phyloP scores from a whole-genome alignment of 2,329 filamentous ascomycete genomes.

The Huntiella moniliformis region DNA sequence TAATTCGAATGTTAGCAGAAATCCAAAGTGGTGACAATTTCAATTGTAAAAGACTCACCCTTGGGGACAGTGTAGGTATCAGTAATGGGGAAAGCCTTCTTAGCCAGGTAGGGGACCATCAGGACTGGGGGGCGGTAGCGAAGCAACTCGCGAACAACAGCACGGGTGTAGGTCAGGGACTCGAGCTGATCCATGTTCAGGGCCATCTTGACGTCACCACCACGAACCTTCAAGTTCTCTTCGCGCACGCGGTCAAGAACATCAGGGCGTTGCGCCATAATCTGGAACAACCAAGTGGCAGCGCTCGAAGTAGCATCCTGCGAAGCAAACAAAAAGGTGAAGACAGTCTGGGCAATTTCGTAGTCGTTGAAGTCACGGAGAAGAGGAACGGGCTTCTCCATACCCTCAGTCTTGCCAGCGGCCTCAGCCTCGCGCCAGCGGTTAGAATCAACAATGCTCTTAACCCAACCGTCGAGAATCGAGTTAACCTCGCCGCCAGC shows the following conservation, averaged over 20 bases:
- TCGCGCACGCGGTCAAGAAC: conserved; percentile 76
- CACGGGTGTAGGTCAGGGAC: conserved; percentile 73
- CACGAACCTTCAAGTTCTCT: conserved; percentile 64
- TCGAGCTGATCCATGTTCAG: conserved; percentile 76
- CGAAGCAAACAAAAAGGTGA: conserved; percentile 92
- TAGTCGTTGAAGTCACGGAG: conserved; percentile 77
- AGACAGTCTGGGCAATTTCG: conserved; percentile 83
- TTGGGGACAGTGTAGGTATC: conserved; percentile 82
- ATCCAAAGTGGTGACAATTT: background rate
- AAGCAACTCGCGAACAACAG: conserved; percentile 76
- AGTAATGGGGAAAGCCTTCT: conserved; percentile 88
- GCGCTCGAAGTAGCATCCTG: conserved; percentile 94
- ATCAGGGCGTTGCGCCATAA: conserved; percentile 84
- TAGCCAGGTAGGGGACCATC: conserved; percentile 89
- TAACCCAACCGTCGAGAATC: conserved; percentile 91
- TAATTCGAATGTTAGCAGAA: conserved; percentile 12
- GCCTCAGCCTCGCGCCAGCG: conserved; percentile 62
- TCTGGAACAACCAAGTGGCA: conserved; percentile 87
- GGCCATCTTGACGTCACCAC: conserved; percentile 50
- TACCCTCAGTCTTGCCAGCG: conserved; percentile 46
- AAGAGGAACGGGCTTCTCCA: conserved; percentile 66
- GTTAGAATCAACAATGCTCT: conserved; percentile 70
- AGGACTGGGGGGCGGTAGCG: conserved; percentile 90
- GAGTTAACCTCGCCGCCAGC: conserved; percentile 72
- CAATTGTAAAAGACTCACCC: conserved; percentile 26